Percentiles rank a stretch among this genome's conserved stretches.
Conservation (phyloP, 2,329 filamentous ascomycete genomes). For the Fusarium proliferatum region DNA sequence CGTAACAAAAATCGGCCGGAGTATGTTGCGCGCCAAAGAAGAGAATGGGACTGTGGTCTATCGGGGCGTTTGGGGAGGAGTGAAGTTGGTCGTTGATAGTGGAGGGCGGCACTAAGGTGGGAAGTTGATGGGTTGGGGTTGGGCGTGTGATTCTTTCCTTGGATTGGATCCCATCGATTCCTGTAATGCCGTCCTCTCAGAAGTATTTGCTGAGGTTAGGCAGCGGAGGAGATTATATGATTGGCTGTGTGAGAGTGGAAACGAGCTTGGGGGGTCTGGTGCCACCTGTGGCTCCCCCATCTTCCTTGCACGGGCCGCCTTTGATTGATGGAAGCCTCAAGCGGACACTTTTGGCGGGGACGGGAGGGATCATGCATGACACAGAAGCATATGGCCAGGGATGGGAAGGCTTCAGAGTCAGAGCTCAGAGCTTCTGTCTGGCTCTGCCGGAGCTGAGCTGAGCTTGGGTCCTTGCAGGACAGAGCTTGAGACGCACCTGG, state of each 20-base stretch:
- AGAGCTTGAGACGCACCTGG: slow-evolving; percentile 27
- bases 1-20: slow-evolving; percentile 24
- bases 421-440: slow-evolving; percentile 8
- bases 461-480: slow-evolving; percentile 21
- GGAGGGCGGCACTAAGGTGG: slow-evolving; percentile 40
- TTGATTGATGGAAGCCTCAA: slow-evolving; percentile 31
- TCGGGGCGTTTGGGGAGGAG: slow-evolving; percentile 39
- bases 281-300: slow-evolving; percentile 38
- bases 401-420: slow-evolving; percentile 12
- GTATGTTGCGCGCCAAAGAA: slow-evolving; percentile 29
- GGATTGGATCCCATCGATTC: slow-evolving; percentile 33
- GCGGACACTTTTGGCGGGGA: slow-evolving; percentile 26
- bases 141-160: slow-evolving; percentile 38
- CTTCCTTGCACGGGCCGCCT: slow-evolving; percentile 28
- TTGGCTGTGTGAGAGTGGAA: slow-evolving; percentile 44
- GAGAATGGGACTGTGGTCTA: slow-evolving; percentile 37
- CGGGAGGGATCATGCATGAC: slow-evolving; percentile 40
- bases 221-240: slow-evolving; percentile 45
- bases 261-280: slow-evolving; percentile 25
- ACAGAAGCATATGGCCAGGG: slow-evolving; percentile 34
- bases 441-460: slow-evolving; percentile 19
- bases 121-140: slow-evolving; percentile 40
- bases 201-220: slow-evolving; percentile 18
- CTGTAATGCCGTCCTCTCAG: slow-evolving; percentile 24
- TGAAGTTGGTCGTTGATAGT: slow-evolving; percentile 46